Evolutionary conservation across 352 stramenopile species (phyloP).

Genomic region (Globisporangium abappressorium): DNA sequence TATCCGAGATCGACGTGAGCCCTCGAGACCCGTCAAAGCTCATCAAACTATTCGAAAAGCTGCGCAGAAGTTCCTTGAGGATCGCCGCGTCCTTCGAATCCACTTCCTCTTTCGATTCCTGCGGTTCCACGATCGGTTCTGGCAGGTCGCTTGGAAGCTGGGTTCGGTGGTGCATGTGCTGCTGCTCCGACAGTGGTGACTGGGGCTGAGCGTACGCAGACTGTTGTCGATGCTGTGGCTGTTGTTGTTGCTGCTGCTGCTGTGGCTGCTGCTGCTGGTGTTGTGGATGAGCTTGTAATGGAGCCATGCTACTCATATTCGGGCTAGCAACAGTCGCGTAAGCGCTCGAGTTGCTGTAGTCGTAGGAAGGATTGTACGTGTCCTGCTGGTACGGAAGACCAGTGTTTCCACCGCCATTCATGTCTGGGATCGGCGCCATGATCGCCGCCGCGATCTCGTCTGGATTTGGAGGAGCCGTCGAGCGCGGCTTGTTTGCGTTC

Average conservation of each 20-base stretch:
- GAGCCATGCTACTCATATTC: background rate
- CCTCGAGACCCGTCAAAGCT: constrained; percentile 47
- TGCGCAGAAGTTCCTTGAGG: constrained; percentile 65
- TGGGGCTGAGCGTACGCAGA: background rate
- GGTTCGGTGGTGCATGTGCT: constrained; percentile 15
- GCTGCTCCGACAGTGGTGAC: background rate
- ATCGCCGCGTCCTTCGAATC: constrained; percentile 66
- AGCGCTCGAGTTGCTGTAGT: constrained; percentile 20
- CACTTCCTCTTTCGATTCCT: constrained; percentile 54
- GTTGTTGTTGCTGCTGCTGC: background rate
- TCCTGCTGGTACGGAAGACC: constrained; percentile 12
- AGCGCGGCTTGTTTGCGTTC: constrained; percentile 43
- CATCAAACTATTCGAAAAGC: constrained; percentile 62
- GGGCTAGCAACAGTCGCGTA: constrained; percentile 7
- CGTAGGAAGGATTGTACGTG: constrained; percentile 8
- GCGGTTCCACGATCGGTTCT: constrained; percentile 64
- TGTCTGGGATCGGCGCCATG: constrained; percentile 28
- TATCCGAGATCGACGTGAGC: constrained; percentile 60
- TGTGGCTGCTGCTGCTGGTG: constrained; percentile 10
- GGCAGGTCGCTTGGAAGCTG: constrained; percentile 35
- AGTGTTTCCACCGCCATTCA: constrained; percentile 1
- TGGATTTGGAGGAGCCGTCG: constrained; percentile 41
- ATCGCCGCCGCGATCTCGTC: constrained; percentile 52
- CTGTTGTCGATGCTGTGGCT: background rate
- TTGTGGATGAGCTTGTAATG: constrained; percentile 8